Conservation (phyloP, 2,329 filamentous ascomycete genomes). For the Catunica adiposa region DNA sequence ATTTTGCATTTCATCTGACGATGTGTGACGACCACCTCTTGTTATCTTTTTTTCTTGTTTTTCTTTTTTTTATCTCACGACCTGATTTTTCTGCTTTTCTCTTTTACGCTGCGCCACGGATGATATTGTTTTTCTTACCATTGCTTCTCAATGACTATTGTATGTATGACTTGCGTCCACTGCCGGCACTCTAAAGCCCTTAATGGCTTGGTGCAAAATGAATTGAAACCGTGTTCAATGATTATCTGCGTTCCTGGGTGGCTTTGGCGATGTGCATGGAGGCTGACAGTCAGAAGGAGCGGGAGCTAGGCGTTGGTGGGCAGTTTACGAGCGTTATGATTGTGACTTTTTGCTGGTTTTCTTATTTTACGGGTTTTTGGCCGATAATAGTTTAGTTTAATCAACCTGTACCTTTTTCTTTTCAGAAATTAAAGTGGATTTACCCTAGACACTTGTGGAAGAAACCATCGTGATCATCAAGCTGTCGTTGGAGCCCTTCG, state of each 20-base stretch:
- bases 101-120: too few species aligned
- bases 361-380: background rate
- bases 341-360: too few species aligned
- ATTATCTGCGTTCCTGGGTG: too few species aligned
- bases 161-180: slow-evolving; percentile 6
- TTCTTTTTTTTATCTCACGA: slow-evolving; percentile 1
- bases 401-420: background rate
- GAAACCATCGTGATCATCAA: background rate
- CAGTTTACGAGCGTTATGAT: background rate
- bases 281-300: too few species aligned
- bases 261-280: background rate
- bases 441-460: too few species aligned
- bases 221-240: background rate
- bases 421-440: background rate
- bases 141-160: slow-evolving; percentile 9
- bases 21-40: slow-evolving; percentile 22
- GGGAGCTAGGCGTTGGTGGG: background rate
- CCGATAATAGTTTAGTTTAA: background rate
- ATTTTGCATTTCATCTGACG: slow-evolving; percentile 19
- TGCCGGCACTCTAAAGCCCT: background rate
- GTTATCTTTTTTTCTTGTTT: background rate
- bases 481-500: background rate
- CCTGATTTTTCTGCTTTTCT: slow-evolving; percentile 3
- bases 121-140: slow-evolving; percentile 18
- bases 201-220: background rate